Conservation (phyloP, 2,329 filamentous ascomycete genomes). For the Rhinocladiella similis region DNA sequence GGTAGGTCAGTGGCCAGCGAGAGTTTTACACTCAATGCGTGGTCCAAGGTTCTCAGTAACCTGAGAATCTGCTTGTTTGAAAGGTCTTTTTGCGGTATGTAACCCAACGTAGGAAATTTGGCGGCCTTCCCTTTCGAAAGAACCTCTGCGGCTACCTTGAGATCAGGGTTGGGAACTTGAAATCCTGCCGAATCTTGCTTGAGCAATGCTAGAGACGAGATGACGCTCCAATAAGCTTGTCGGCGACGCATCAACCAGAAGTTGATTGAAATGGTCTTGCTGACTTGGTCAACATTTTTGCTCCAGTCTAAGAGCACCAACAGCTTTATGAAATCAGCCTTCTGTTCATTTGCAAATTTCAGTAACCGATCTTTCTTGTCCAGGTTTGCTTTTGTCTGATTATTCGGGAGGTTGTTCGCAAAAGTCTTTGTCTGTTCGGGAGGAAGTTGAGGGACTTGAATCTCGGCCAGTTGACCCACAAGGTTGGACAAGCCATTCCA, state of each 20-base stretch:
- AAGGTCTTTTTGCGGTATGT: constrained; percentile 71
- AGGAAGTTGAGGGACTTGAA: constrained; percentile 58
- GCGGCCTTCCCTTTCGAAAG: constrained; percentile 74
- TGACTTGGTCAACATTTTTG: constrained; percentile 73
- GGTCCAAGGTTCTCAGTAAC: constrained; percentile 79
- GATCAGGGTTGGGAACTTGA: constrained; percentile 83
- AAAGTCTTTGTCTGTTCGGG: constrained; percentile 30
- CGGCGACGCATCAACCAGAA: constrained; percentile 68
- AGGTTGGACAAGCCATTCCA: constrained; percentile 75
- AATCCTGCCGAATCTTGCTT: constrained; percentile 72
- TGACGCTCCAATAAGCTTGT: constrained; percentile 58
- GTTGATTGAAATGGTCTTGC: constrained; percentile 84
- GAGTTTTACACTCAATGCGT: constrained; percentile 77
- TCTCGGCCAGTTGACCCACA: constrained; percentile 68
- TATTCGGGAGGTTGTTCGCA: constrained; percentile 29
- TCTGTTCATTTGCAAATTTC: constrained; percentile 74
- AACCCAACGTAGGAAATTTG: constrained; percentile 79
- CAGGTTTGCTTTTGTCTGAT: constrained; percentile 58
- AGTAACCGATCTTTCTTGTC: constrained; percentile 75
- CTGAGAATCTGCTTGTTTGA: constrained; percentile 70
- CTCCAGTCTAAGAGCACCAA: constrained; percentile 91
- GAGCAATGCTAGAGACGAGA: constrained; percentile 67
- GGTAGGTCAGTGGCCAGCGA: constrained; percentile 83
- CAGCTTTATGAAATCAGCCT: constrained; percentile 89
- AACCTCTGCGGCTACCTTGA: constrained; percentile 84